Base-by-base conservation (phyloP, 192 early-diverging fungal genomes). In the Phlyctochytrium bullatum region DNA sequence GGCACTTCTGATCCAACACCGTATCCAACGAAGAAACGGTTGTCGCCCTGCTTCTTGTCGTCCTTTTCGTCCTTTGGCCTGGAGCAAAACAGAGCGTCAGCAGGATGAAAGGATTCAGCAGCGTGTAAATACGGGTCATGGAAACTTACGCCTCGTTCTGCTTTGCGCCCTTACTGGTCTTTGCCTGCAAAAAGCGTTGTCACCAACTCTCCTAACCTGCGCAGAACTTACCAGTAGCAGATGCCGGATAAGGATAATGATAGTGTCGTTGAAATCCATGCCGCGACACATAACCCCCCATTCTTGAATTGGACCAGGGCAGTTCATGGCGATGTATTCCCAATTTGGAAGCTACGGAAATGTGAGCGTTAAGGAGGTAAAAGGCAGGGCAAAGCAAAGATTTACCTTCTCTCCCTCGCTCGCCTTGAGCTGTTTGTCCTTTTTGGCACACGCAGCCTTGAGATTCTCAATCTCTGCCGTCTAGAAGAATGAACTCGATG, bases 191-290 rank as follows among this genome's bases (percentile, higher is more conserved):
- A n/a, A n/a, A n/a, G n/a, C 29, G 2, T 36, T 61, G 6, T 23
- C 57, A 29, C 12, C 10, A 4, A n/a, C n/a, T n/a, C n/a, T n/a
- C n/a, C n/a, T 50, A 50, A 50, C n/a, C 40, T 50, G 40, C 40
- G n/a, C n/a, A n/a, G 10, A 20, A 57, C 54, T 14, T 24, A 76
- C 68, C 20, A 57, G 20, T n/a, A 79, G 17, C 6, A 83, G 63
- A 27, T 82, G 75, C 12, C 77, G 53, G 6, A 83, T 66, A 4
- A 86, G 63, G 1, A 72, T 67, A 12, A 80, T 59, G 34, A 86
- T 83, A 3, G 79, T 61, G 57, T 86, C 84, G 61, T 86, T 78
- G 65, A 47, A 74, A 52, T 83, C 75, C 62, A 67, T 59, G 28
- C 73, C 76, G 50, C 74, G 77, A 68, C 77, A 80, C 2, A 71